Base-by-base conservation (phyloP, 495 filamentous ascomycete genomes). In the Collariella sp. region DNA sequence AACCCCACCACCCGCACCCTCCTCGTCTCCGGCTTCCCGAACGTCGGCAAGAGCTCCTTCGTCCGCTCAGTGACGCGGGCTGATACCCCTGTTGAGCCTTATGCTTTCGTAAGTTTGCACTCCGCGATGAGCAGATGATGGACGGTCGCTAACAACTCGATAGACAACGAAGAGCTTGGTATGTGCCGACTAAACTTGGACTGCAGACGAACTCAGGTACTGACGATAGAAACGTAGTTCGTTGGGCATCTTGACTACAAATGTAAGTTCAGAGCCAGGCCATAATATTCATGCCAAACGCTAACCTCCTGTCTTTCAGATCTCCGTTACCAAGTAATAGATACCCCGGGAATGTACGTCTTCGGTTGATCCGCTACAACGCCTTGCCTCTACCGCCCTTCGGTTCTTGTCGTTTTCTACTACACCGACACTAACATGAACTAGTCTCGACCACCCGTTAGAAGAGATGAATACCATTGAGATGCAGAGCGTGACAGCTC, bases 401-500 rank as follows among this genome's bases (percentile, higher is more conserved):
- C 9, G n/a, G 7, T 18, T 48, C 45, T 48, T 19, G 18, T 19
- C 10, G 45, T 5, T 48, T 18, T 16, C 15, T 11, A n/a, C 12
- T 11, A n/a, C 15, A 7, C 3, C 15, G 19, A 56, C 22, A 36
- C 57, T 56, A 47, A 58, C 44, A 15, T 45, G 5, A 38, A 13
- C n/a, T 40, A 62, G 56, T 67, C 76, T 97, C 52, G 93, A 98
- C 65, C 94, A 98, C 68, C 94, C 93, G 13, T 79, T 98, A 10
- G 94, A 97, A 72, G 93, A 98, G 74, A 98, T 98, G 93, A 98
- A 97, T 73, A 96, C 93, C 10, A 98, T 98, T 67, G 94, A 98
- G 71, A 96, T 97, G 91, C 93, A 77, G 62, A 90, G 85, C 15
- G 96, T 98, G 57, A 96, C 91, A 12, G 93, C 93, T 10, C 94